A percentile compares a stretch with the other conserved stretches of the same genome.
Conservation (phyloP, 257 asterid genomes). For the Solanum chiquidenum region DNA sequence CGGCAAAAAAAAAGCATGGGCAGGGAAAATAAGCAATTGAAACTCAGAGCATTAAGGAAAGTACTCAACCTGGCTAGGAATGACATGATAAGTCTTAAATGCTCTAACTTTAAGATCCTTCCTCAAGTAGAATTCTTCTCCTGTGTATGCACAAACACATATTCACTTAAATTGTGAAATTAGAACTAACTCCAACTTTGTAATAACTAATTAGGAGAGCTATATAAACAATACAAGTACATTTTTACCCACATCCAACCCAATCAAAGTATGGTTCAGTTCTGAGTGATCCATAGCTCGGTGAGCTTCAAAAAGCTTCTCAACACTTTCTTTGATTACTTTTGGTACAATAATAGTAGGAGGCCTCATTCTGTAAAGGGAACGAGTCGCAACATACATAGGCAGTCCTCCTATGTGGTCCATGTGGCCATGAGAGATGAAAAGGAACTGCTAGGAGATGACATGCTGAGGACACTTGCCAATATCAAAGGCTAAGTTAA, state of each 20-base stretch:
- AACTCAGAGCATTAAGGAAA: not conserved
- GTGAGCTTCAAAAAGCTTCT: conserved; percentile 90
- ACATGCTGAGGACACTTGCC: conserved; percentile 99
- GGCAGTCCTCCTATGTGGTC: conserved; percentile 97
- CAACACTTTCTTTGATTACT: conserved; percentile 56
- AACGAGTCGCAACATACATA: conserved; percentile 95
- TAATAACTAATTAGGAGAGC: not conserved
- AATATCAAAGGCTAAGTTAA: conserved; percentile 76
- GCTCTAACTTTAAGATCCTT: conserved; percentile 84
- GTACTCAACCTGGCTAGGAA: conserved; percentile 80
- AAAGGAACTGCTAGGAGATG: conserved; percentile 78
- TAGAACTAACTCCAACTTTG: not conserved
- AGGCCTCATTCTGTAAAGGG: conserved; percentile 68
- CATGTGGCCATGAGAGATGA: conserved; percentile 99
- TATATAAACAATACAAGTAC: not conserved
- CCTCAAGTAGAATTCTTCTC: conserved; percentile 72
- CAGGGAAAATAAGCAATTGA: not conserved
- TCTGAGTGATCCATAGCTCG: conserved; percentile 91
- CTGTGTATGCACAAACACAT: conserved; percentile 23
- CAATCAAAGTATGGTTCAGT: conserved; percentile 67
- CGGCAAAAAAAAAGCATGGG: not conserved
- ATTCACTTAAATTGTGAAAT: not conserved
- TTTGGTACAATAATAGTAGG: conserved; percentile 88
- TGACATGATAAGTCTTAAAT: conserved; percentile 69
- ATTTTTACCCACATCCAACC: conserved; percentile 79